Evolutionary conservation across 1,284 basidiomycete species (phyloP).

Genomic region (Neotropicomus parvogracilis): DNA sequence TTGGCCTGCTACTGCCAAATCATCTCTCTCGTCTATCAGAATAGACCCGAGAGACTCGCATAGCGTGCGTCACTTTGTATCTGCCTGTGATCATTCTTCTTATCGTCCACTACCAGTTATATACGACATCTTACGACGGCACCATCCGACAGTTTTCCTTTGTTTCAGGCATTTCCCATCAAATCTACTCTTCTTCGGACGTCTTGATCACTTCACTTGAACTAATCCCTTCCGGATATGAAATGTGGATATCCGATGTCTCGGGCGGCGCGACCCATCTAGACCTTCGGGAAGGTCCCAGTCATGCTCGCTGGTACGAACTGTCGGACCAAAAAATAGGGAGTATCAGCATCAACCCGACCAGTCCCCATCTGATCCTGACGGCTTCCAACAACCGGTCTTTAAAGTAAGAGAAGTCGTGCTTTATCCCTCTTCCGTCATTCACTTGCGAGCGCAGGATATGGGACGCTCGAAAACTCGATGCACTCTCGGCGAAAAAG

Average conservation of each 20-base stretch:
- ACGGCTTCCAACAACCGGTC: constrained; percentile 70
- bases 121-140: constrained; percentile 75
- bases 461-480: constrained; percentile 71
- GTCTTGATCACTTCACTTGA: constrained; percentile 65
- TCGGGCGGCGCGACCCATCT: constrained; percentile 66
- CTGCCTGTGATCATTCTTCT: neutral
- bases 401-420: constrained; percentile 49
- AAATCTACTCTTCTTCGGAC: constrained; percentile 61
- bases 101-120: constrained; percentile 47
- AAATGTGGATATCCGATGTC: constrained; percentile 78
- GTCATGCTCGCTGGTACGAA: constrained; percentile 55
- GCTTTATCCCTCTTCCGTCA: neutral
- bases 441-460: constrained; percentile 42
- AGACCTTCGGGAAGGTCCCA: constrained; percentile 62
- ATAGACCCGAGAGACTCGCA: constrained; percentile 70
- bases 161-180: constrained; percentile 60
- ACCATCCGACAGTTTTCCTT: constrained; percentile 71
- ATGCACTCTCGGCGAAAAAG: constrained; percentile 37
- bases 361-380: constrained; percentile 58
- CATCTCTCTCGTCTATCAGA: constrained; percentile 72
- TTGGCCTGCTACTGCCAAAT: constrained; percentile 75
- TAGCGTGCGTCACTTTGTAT: constrained; percentile 43
- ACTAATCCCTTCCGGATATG: constrained; percentile 58
- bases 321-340: constrained; percentile 73
- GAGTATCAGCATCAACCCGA: constrained; percentile 71